phyloP scores from a whole-genome alignment of 2,329 filamentous ascomycete species.

The Apiospora aurea region DNA sequence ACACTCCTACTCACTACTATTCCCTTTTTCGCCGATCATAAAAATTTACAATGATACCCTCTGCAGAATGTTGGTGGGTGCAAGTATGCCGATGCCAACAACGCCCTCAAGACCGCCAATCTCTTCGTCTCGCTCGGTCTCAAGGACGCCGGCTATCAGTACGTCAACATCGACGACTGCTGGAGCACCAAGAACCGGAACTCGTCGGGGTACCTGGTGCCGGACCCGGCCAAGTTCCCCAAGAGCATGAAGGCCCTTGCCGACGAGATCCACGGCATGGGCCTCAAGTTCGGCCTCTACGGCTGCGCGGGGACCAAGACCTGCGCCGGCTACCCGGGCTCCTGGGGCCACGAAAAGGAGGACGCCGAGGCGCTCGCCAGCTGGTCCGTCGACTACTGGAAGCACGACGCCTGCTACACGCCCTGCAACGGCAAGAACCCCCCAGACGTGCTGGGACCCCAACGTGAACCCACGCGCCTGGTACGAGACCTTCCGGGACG shows the following conservation, averaged over 20 bases:
- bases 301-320: constrained; percentile 53
- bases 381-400: constrained; percentile 45
- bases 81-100: constrained; percentile 16
- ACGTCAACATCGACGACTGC: constrained; percentile 33
- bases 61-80: constrained; percentile 20
- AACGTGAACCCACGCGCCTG: constrained; percentile 20
- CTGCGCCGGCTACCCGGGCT: constrained; percentile 59
- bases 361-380: constrained; percentile 60
- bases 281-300: constrained; percentile 50
- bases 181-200: constrained; percentile 27
- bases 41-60: neutral
- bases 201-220: constrained; percentile 15
- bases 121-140: constrained; percentile 27
- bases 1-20: too few relatives aligned
- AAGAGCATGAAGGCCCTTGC: constrained; percentile 45
- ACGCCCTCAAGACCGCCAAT: constrained; percentile 19
- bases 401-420: constrained; percentile 54
- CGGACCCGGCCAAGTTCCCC: constrained; percentile 42
- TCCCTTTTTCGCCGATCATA: neutral
- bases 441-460: constrained; percentile 34
- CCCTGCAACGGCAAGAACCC: constrained; percentile 36
- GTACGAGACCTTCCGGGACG: constrained; percentile 44
- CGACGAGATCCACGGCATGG: constrained; percentile 44
- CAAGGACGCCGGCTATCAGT: constrained; percentile 31
- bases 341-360: constrained; percentile 57